Base-by-base conservation (phyloP, 1,284 basidiomycete genomes). In the Hemileia vastatrix region DNA sequence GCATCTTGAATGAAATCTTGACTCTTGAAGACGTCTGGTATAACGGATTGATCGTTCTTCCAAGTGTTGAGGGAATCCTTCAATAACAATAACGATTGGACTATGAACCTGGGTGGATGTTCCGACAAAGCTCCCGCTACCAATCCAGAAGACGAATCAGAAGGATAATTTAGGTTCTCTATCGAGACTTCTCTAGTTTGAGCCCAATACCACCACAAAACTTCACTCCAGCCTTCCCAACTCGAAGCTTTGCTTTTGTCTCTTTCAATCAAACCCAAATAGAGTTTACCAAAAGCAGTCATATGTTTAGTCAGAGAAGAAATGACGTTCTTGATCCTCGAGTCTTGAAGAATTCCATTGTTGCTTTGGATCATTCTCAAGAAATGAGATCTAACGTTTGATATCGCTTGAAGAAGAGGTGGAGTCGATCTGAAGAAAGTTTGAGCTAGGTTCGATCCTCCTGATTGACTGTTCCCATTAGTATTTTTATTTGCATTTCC, bases 171-270 rank as follows among this genome's bases (percentile, higher is more conserved):
- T 9, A 40, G 36, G 15, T 9, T 11, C 36, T 40, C 36, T 15
- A 40, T 9, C 8, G 36, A 40, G 36, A 40, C 36, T 15, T 59
- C 48, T 8, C 54, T 50, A 32, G 69, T 59, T 19, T 56, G 48
- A 1, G 60, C 49, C 73, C 73, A 75, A 61, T 74, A 75, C 73
- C 73, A 75, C 5, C 62, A 62, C n/a, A n/a, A n/a, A n/a, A n/a
- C n/a, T n/a, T n/a, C n/a, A n/a, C n/a, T n/a, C n/a, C n/a, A n/a
- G n/a, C n/a, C n/a, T n/a, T n/a, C n/a, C n/a, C n/a, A n/a, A n/a
- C n/a, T n/a, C n/a, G n/a, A n/a, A n/a, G n/a, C n/a, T n/a, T n/a
- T n/a, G n/a, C n/a, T n/a, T n/a, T n/a, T n/a, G n/a, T n/a, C n/a
- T n/a, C n/a, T n/a, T n/a, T n/a, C n/a, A n/a, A n/a, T n/a, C n/a